Evolutionary conservation across 768 basidiomycete species (phyloP).

Genomic region (Cubamyces lactineus): DNA sequence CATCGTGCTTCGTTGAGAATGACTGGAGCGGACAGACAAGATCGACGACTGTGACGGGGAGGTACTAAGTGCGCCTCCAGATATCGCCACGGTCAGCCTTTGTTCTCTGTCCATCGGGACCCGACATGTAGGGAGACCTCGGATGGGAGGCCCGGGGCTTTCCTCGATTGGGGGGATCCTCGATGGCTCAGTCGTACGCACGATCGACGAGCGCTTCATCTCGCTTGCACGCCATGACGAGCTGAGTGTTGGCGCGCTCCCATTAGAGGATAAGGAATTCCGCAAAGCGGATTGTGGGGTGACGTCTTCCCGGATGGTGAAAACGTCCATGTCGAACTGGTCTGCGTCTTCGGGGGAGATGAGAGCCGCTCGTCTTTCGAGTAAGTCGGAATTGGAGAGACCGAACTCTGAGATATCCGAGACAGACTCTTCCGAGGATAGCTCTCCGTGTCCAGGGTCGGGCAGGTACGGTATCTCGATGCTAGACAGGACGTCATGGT

Average conservation of each 20-base stretch:
- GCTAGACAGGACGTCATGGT: constrained; percentile 87
- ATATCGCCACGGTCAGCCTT: constrained; percentile 23
- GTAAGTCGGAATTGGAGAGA: background rate
- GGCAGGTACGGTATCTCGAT: constrained; percentile 85
- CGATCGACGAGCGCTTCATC: constrained; percentile 28
- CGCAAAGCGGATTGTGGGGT: constrained; percentile 37
- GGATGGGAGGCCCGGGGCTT: constrained; percentile 55
- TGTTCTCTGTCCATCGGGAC: constrained; percentile 22
- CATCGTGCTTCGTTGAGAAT: constrained; percentile 43
- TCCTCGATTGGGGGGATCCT: constrained; percentile 72
- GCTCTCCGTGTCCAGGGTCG: constrained; percentile 38
- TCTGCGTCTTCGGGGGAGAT: constrained; percentile 61
- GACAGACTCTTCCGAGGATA: constrained; percentile 23
- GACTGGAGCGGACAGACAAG: constrained; percentile 53
- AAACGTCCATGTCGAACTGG: constrained; percentile 73
- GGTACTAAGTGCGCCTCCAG: constrained; percentile 45
- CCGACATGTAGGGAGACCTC: constrained; percentile 54
- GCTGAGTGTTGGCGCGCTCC: constrained; percentile 40
- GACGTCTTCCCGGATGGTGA: constrained; percentile 51
- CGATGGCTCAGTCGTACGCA: constrained; percentile 51
- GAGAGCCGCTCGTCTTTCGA: constrained; percentile 3
- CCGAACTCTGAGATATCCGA: constrained; percentile 14
- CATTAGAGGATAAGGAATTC: constrained; percentile 46
- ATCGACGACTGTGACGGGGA: constrained; percentile 74
- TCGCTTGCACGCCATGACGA: constrained; percentile 42